Base-by-base conservation (phyloP, 2,329 filamentous ascomycete species). In the Rasamsonia emersonii region DNA sequence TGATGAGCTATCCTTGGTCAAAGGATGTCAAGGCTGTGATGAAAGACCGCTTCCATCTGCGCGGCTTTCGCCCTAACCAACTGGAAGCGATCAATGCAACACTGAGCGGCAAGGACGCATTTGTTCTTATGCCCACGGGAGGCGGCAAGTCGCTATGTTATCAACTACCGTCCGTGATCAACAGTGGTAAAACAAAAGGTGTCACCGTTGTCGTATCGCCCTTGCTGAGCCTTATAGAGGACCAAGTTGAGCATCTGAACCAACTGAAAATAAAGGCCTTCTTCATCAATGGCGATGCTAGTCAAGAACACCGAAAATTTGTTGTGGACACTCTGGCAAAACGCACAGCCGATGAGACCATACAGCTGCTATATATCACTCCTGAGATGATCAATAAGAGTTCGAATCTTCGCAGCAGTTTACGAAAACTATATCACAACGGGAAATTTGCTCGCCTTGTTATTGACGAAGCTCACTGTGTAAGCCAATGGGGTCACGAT, bases 401-500 rank as follows among this genome's bases (percentile, higher is more conserved):
- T 53, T 56, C 70, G 24, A 63, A 65, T 2, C 82, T 96, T 56
- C 64, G 77, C 36, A 70, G 68, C 31, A 73, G 69, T 3, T 68
- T 98, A 41, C 62, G 74, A 31, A 67, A 65, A 2, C 67, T 98
- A n/a, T 73, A 94, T 54, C 58, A 60, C 9, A 76, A 76, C 30
- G 66, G 71, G 3, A 83, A 80, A 46, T 75, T 98, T 32, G 89
- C 93, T 10, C 77, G 91, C 16, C 76, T 98, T 29, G 91, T 98
- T 32, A 93, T 98, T 41, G 91, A 98, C 46, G 93, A 98, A 62
- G 91, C 91, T n/a, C 91, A 98, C 56, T 98, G 91, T 57, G 89
- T 98, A 16, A 96, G 91, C 57, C 88, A 98, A 65, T 98, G 91
- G 91, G 91, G 91, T 1, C 91, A 98, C 47, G 91, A 98, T 56